Evolutionary conservation across 306 rosid species (phyloP).

Genomic region (Leucaena leucocephala): DNA sequence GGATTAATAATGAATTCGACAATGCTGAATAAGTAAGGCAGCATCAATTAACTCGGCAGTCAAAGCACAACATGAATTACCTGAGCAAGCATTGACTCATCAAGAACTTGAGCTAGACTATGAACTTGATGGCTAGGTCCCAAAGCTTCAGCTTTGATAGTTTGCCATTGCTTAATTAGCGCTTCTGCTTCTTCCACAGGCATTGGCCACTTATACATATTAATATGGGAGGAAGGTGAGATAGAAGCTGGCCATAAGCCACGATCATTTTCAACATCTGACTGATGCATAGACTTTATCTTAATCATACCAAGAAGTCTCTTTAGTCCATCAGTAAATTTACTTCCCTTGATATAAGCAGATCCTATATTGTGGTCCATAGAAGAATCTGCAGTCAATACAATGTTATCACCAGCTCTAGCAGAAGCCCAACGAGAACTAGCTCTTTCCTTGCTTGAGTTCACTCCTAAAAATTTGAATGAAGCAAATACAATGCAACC

Average conservation of each 20-base stretch:
- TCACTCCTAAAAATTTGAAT: slow-evolving; percentile 61
- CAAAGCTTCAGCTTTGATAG: slow-evolving; percentile 86
- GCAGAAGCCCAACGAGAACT: slow-evolving; percentile 48
- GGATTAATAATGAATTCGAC: neutral
- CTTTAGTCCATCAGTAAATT: slow-evolving; percentile 52
- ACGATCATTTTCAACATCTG: slow-evolving; percentile 48
- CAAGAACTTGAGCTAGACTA: slow-evolving; percentile 77
- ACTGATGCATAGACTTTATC: slow-evolving; percentile 41
- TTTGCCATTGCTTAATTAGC: slow-evolving; percentile 93
- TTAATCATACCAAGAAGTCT: slow-evolving; percentile 52
- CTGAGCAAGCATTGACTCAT: slow-evolving; percentile 92
- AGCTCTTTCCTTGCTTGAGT: slow-evolving; percentile 45
- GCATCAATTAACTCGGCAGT: neutral
- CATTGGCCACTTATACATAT: slow-evolving; percentile 58
- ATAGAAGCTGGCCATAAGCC: slow-evolving; percentile 39
- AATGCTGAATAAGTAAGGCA: slow-evolving; percentile 6
- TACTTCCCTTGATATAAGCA: slow-evolving; percentile 54
- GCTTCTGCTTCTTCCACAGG: slow-evolving; percentile 87
- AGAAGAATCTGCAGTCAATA: slow-evolving; percentile 56
- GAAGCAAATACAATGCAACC: slow-evolving; percentile 78
- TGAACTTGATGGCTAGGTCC: slow-evolving; percentile 80
- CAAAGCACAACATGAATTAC: slow-evolving; percentile 47
- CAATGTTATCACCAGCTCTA: slow-evolving; percentile 47
- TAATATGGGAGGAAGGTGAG: slow-evolving; percentile 49
- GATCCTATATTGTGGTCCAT: slow-evolving; percentile 52